Base-by-base conservation (phyloP, 371 early-diverging fungal genomes). In the Cokeromyces recurvatus region DNA sequence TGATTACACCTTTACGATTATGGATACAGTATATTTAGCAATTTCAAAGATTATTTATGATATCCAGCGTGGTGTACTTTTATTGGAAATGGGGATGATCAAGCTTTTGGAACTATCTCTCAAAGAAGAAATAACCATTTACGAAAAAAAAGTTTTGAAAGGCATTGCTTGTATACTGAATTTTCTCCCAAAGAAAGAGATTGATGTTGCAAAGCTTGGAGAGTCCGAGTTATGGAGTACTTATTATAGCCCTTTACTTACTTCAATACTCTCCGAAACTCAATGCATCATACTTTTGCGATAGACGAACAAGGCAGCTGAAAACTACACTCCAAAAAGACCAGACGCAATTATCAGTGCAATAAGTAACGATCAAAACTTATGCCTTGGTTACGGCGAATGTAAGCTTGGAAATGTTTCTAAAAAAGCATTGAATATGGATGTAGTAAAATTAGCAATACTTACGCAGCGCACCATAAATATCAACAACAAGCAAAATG, bases 231-330 rank as follows among this genome's bases (percentile, higher is more conserved):
- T 48, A 21, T 48, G 32, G 40, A 48, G 48, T 32, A 48, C 32
- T 14, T 48, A 38, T 2, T 32, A n/a, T 32, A 32, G 23, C 17
- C 48, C 48, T 23, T 15, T 45, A 25, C 25, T 45, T 5, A 35
- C 36, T 1, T 23, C 45, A 23, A 45, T 45, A 14, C 21, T 45
- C 25, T 45, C 36, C 3, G 17, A 45, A 24, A 36, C 36, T 36
- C 16, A 36, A 45, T n/a, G 36, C n/a, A 36, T 36, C 25, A 24
- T 45, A 14, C 25, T 45, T 22, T 19, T 42, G 16, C 11, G 45
- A 34, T 36, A 25, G 45, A 45, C 23, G 15, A 36, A 45, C 36
- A 45, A 45, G 45, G 45, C 45, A 24, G 36, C 45, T 36, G 36
- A 34, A 0, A 24, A 16, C 36, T 45, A 45, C 20, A 24, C 14